A percentile compares a stretch with the other conserved stretches of the same genome.
These are phyloP conservation scores for Talaromyces ruber DNA, from an alignment of 495 filamentous ascomycete genomes.

Conservation along the genomic window DNA sequence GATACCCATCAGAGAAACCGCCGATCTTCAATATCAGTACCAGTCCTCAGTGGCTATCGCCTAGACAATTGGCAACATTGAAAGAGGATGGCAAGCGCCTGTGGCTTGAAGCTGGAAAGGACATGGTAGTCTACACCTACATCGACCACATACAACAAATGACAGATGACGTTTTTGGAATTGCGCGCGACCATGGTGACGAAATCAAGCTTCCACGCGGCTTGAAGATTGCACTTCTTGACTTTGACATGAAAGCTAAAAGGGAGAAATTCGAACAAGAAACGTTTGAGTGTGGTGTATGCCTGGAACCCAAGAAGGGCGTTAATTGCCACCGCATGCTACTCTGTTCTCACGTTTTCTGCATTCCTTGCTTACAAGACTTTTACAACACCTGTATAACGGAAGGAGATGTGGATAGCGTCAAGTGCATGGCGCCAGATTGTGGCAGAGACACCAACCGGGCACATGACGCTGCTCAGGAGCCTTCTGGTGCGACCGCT, in stretches of 20 bases:
- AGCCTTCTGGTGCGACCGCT: constrained; percentile 4
- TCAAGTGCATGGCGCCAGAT: constrained; percentile 68
- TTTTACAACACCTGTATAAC: constrained; percentile 83
- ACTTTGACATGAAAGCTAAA: constrained; percentile 68
- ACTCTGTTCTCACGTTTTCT: constrained; percentile 87
- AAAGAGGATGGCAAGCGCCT: constrained; percentile 50
- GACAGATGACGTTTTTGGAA: constrained; percentile 67
- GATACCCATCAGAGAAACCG: constrained; percentile 63
- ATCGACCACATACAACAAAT: constrained; percentile 82
- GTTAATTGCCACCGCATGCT: constrained; percentile 65
- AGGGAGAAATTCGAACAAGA: constrained; percentile 67
- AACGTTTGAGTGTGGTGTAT: constrained; percentile 87
- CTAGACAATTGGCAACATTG: constrained; percentile 45
- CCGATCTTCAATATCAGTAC: constrained; percentile 61
- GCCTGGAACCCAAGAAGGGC: constrained; percentile 90
- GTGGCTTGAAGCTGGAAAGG: constrained; percentile 77
- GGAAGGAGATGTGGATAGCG: constrained; percentile 68
- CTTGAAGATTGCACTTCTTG: constrained; percentile 65
- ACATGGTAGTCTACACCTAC: constrained; percentile 72
- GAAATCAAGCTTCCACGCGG: constrained; percentile 35
- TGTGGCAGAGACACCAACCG: constrained; percentile 56
- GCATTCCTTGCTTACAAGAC: constrained; percentile 70
- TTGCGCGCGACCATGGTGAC: constrained; percentile 43
- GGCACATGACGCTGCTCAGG: background rate
- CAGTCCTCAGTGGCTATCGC: constrained; percentile 62